Evolutionary conservation across 1,284 basidiomycete genomes (phyloP).

Genomic region (Cystobasidiaceae sp.): DNA sequence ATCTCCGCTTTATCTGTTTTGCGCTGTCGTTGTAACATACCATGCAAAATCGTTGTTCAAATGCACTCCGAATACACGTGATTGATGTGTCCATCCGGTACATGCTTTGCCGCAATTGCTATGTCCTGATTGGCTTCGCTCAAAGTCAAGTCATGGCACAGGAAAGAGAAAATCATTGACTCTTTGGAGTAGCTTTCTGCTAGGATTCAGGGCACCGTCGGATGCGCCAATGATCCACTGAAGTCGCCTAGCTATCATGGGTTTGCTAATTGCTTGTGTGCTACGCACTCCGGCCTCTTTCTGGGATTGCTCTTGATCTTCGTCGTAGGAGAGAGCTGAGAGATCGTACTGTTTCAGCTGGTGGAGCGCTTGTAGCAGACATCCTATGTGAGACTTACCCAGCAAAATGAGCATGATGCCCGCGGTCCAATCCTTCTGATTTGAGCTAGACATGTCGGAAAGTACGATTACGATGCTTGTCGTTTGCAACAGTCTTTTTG

Average conservation of each 20-base stretch:
- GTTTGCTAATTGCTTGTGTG: constrained; percentile 29
- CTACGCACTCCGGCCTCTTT: not conserved
- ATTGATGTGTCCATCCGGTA: too few relatives aligned
- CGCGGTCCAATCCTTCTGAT: too few relatives aligned
- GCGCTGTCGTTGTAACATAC: not conserved
- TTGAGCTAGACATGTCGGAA: too few relatives aligned
- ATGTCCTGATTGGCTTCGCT: not conserved
- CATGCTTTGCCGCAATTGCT: not conserved
- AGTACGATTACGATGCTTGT: too few relatives aligned
- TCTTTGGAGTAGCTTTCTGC: constrained; percentile 35
- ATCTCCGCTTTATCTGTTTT: not conserved
- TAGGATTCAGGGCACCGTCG: constrained; percentile 36
- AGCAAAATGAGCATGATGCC: too few relatives aligned
- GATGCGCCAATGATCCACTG: constrained; percentile 39
- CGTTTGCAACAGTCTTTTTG: too few relatives aligned
- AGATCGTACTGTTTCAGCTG: too few relatives aligned
- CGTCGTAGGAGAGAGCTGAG: not conserved
- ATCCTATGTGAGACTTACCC: too few relatives aligned
- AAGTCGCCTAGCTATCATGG: constrained; percentile 32
- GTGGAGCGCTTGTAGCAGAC: too few relatives aligned
- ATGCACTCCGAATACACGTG: too few relatives aligned
- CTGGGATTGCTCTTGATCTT: not conserved
- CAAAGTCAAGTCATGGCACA: not conserved
- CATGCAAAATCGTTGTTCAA: not conserved
- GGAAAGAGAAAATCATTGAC: constrained; percentile 38